Conservation (phyloP, 352 stramenopile species). For the Pythium vanterpoolii region DNA sequence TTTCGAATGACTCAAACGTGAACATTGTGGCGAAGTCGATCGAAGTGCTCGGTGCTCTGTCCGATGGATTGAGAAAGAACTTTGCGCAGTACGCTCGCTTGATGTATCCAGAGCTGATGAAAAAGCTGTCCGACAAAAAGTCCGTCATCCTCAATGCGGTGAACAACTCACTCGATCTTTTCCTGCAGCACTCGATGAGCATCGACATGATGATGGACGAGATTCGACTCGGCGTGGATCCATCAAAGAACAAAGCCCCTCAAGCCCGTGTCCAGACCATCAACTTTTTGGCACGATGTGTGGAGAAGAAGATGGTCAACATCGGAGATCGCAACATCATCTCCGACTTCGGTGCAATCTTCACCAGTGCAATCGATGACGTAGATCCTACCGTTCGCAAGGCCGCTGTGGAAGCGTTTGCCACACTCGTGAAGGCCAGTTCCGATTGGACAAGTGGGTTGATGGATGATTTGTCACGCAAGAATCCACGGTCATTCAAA, state of each 20-base stretch:
- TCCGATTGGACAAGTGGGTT: conserved; percentile 50
- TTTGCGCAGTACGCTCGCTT: conserved; percentile 73
- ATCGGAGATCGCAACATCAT: conserved; percentile 57
- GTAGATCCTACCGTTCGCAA: conserved; percentile 80
- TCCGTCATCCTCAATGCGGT: conserved; percentile 74
- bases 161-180: conserved; percentile 82
- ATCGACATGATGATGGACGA: conserved; percentile 89
- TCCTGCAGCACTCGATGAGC: conserved; percentile 76
- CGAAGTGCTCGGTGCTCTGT: conserved; percentile 73
- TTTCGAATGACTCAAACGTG: conserved; percentile 83
- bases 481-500: conserved; percentile 73
- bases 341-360: conserved; percentile 58
- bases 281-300: conserved; percentile 57
- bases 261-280: conserved; percentile 75
- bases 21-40: conserved; percentile 86
- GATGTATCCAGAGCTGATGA: conserved; percentile 77
- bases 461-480: conserved; percentile 61
- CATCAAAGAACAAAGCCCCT: conserved; percentile 80
- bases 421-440: conserved; percentile 51
- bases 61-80: conserved; percentile 77
- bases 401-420: conserved; percentile 60
- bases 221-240: conserved; percentile 62
- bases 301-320: conserved; percentile 71
- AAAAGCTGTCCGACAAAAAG: conserved; percentile 89
- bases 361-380: conserved; percentile 66